phyloP scores from a whole-genome alignment of 2,329 filamentous ascomycete genomes.

The Penicillium oxalicum region DNA sequence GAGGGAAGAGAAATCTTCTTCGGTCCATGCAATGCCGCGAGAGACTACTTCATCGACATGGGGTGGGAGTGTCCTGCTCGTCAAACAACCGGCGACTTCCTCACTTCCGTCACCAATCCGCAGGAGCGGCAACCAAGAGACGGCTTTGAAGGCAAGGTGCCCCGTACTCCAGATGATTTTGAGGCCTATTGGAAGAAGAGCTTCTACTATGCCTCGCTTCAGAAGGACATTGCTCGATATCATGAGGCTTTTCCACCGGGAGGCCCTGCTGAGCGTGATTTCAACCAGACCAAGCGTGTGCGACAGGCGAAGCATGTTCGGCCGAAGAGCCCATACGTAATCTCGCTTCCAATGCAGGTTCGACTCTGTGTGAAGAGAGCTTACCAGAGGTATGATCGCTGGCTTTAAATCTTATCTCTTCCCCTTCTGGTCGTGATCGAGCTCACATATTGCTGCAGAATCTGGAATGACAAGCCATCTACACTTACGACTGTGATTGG shows the following conservation, averaged over 20 bases:
- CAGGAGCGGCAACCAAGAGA: constrained; percentile 50
- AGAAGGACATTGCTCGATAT: constrained; percentile 32
- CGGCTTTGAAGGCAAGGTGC: constrained; percentile 57
- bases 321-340: constrained; percentile 59
- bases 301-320: constrained; percentile 36
- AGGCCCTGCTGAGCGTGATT: constrained; percentile 26
- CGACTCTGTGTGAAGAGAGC: constrained; percentile 76
- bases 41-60: constrained; percentile 60
- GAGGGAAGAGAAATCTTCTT: constrained; percentile 75
- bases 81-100: constrained; percentile 64
- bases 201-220: constrained; percentile 25
- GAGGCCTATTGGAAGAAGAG: constrained; percentile 46
- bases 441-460: constrained; percentile 33
- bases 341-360: constrained; percentile 72
- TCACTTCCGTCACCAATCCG: constrained; percentile 63
- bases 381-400: constrained; percentile 52
- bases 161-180: constrained; percentile 64
- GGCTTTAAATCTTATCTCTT: no score
- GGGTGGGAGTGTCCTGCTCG: constrained; percentile 63
- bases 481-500: constrained; percentile 61
- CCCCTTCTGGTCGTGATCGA: background rate
- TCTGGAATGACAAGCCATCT: constrained; percentile 69
- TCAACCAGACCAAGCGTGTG: constrained; percentile 27
- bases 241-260: constrained; percentile 29
- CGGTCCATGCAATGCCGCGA: constrained; percentile 56